Evolutionary conservation across 805 yeast species (phyloP), one percentile per base, ranked within the genome.

Genomic region (Nakazawaea anatomiae): DNA sequence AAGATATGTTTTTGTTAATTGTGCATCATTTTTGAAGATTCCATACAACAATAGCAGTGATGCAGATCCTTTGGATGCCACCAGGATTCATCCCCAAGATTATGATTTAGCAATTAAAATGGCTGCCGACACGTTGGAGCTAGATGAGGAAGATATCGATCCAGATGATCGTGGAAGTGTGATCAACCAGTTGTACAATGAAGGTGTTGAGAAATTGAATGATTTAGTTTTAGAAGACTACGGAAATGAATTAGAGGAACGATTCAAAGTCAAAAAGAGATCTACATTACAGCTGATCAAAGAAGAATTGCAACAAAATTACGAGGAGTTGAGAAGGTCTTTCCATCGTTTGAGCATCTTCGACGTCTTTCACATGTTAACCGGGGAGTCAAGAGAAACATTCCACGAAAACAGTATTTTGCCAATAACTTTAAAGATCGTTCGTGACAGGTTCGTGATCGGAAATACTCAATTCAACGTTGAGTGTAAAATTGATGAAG

Each of bases 41-140:
- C 94, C 89, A 1, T 75, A 73, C 56, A 86, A 79, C 51, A 79
- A 83, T 48, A 76, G 82, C 56, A 73, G 82, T 43, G 82, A 83
- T 30, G 78, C 85, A 36, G 97, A 92, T 61, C 74, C 86, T 42
- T 75, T 94, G 58, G 99, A 94, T 66, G 91, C 94, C 47, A 94
- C 99, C 0, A 80, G 99, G 70, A 90, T 94, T 44, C 99, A 94
- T 61, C 98, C 98, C 6, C 98, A 94, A 68, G 99, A 94, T 69
- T 94, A 94, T 65, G 96, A 89, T 56, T 75, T 94, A 58, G 98
- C 97, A 3, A 81, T 94, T 47, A 94, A 94, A 66, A 94, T 94
- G 91, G 98, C 97, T 6, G 94, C 96, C 1, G 99, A 94, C 72
- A 98, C 99, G 1, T 76, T 94, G 57, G 99, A 92, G 64, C 77